Base-by-base conservation (phyloP, 352 stramenopile genomes). In the Pythium utonaiense region DNA sequence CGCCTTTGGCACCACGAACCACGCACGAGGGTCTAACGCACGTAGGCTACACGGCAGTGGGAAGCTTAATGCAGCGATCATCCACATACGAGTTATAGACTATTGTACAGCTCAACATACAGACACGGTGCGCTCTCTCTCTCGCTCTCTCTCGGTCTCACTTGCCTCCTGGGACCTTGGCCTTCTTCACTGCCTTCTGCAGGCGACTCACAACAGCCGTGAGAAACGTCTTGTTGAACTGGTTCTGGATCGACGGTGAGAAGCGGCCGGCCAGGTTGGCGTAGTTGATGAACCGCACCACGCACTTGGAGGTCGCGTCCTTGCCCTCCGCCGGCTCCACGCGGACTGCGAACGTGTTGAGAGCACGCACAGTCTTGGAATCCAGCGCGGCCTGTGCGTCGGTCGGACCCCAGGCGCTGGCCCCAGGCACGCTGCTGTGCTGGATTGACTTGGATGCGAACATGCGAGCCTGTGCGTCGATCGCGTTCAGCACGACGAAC, bases 401-500 rank as follows among this genome's bases (percentile, higher is more conserved):
- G 19, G 10, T 24, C n/a, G 17, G 22, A 3, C 53, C 52, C 22
- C 51, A 68, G 3, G 8, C 14, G 13, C 54, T 64, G 1, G 28
- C 17, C 1, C 61, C 61, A n/a, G 54, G 54, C 6, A 22, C 34
- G 41, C 47, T 33, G 38, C 8, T 33, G 61, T 68, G 61, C 55
- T 64, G 54, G 28, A 69, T 53, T 24, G 62, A 69, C 62, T 69
- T 69, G 62, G 62, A 69, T 10, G 52, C 41, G 28, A 65, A 69
- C 9, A 16, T 33, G 2, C 55, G 49, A 21, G 50, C 33, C 33
- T 28, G 24, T 14, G 25, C 25, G 44, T 69, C 62, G 36, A 69
- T 64, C 6, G 54, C 65, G 49, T 77, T 77, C 40, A 74, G 66
- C 47, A 77, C 57, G 1, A 60, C 51, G 24, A 69, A 69, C 62